A percentile compares a stretch with the other conserved stretches of the same genome.
These are phyloP conservation scores for Hypomontagnella submonticulosa DNA, from an alignment of 495 filamentous ascomycete genomes.

Conservation along the genomic window DNA sequence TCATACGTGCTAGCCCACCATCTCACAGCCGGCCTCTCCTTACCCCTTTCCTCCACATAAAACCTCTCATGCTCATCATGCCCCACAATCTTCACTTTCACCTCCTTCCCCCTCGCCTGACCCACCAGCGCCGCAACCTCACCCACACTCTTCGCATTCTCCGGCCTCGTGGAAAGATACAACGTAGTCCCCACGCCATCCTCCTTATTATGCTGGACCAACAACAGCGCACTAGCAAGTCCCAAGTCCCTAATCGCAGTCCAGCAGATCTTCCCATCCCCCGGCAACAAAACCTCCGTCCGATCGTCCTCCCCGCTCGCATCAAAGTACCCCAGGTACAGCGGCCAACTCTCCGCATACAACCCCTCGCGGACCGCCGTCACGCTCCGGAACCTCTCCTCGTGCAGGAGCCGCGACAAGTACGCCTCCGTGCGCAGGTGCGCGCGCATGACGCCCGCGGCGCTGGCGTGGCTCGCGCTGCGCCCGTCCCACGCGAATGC, in stretches of 20 bases:
- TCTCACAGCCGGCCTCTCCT: slow-evolving; percentile 47
- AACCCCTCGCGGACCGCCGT: slow-evolving; percentile 71
- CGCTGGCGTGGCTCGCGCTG: slow-evolving; percentile 12
- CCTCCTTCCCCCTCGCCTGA: slow-evolving; percentile 38
- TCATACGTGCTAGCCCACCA: slow-evolving; percentile 62
- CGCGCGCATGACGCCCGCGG: slow-evolving; percentile 72
- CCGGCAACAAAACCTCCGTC: slow-evolving; percentile 50
- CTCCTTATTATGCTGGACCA: slow-evolving; percentile 43
- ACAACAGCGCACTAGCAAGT: slow-evolving; percentile 52
- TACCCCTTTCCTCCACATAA: slow-evolving; percentile 51
- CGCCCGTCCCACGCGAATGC: slow-evolving; percentile 44
- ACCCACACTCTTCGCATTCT: slow-evolving; percentile 42
- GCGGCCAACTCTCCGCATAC: slow-evolving; percentile 74
- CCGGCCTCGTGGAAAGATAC: slow-evolving; percentile 50
- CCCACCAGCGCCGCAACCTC: slow-evolving; percentile 53
- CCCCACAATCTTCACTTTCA: slow-evolving; percentile 40
- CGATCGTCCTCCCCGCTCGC: slow-evolving; percentile 32
- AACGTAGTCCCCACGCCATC: slow-evolving; percentile 52
- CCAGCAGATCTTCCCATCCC: slow-evolving; percentile 57
- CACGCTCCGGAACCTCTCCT: slow-evolving; percentile 49
- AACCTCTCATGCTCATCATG: slow-evolving; percentile 53
- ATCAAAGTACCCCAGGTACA: slow-evolving; percentile 74
- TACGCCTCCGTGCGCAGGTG: slow-evolving; percentile 72
- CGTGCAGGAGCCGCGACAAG: slow-evolving; percentile 51
- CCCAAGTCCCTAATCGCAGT: slow-evolving; percentile 59